These are phyloP conservation scores for Monilinia aucupariae DNA, from an alignment of 2,329 filamentous ascomycete species.

Conservation along the genomic window DNA sequence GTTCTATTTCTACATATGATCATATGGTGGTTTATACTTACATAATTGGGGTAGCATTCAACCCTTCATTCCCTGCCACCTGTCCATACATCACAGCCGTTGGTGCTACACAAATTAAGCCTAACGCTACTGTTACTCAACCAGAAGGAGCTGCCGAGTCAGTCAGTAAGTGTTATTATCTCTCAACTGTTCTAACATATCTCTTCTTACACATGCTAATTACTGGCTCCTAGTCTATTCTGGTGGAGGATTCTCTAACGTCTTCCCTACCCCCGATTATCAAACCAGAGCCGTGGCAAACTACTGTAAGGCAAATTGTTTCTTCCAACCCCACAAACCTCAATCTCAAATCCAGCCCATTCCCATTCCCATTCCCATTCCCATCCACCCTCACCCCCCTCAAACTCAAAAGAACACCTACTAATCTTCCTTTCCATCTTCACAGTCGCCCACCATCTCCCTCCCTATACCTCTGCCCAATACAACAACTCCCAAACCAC, in stretches of 20 bases:
- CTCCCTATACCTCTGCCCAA: conserved; percentile 36
- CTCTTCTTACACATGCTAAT: conserved; percentile 34
- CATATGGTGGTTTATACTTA: conserved; percentile 27
- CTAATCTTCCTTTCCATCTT: conserved; percentile 27
- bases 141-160: conserved; percentile 44
- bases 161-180: conserved; percentile 16
- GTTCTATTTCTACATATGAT: conserved; percentile 28
- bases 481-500: conserved; percentile 43
- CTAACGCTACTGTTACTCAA: conserved; percentile 32
- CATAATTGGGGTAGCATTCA: conserved; percentile 36
- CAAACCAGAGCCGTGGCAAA: conserved; percentile 36
- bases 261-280: conserved; percentile 43
- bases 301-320: conserved; percentile 29
- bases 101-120: conserved; percentile 47
- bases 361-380: too few species aligned
- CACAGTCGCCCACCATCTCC: conserved; percentile 7
- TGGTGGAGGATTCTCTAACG: conserved; percentile 65
- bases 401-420: conserved; percentile 34
- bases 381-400: too few species aligned
- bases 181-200: not conserved
- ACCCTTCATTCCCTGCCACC: conserved; percentile 41
- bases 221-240: conserved; percentile 58
- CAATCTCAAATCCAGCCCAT: not conserved
- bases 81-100: conserved; percentile 48
- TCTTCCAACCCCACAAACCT: not conserved